A percentile compares a stretch with the other conserved stretches of the same genome.
These are phyloP conservation scores for Posidonia oceanica DNA, from an alignment of 116 monocot species.

Conservation along the genomic window DNA sequence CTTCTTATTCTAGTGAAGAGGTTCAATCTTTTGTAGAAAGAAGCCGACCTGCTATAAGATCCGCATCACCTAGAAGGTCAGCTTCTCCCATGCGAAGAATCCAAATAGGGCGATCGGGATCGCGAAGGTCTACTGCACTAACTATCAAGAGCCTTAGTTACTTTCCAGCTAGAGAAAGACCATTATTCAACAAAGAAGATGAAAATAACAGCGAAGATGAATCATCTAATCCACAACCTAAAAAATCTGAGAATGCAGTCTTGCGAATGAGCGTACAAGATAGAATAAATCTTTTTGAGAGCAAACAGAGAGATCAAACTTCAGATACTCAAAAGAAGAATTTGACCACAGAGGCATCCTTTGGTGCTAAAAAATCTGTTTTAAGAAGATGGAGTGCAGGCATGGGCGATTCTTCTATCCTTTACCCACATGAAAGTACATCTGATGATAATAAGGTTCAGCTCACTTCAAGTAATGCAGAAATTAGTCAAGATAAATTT, in stretches of 20 bases:
- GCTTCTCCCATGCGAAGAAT: constrained; percentile 97
- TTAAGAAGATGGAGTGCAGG: constrained; percentile 98
- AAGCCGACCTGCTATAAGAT: constrained; percentile 71
- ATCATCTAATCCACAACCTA: constrained; percentile 33
- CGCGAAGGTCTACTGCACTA: constrained; percentile 65
- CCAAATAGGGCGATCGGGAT: constrained; percentile 87
- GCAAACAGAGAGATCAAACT: constrained; percentile 72
- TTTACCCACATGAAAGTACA: constrained; percentile 23
- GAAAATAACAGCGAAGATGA: constrained; percentile 36
- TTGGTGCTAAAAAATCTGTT: constrained; percentile 56
- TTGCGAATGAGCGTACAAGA: constrained; percentile 95
- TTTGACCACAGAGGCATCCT: constrained; percentile 24
- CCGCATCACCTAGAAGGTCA: constrained; percentile 84
- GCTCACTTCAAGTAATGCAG: constrained; percentile 16
- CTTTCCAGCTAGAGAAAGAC: constrained; percentile 68
- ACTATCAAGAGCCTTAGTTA: constrained; percentile 80
- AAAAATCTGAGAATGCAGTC: constrained; percentile 55
- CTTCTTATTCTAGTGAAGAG: constrained; percentile 49
- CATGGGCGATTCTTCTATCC: constrained; percentile 53
- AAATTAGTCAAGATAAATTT: not conserved
- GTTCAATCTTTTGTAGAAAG: constrained; percentile 48
- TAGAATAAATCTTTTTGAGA: constrained; percentile 92
- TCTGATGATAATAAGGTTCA: constrained; percentile 13
- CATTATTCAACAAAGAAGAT: constrained; percentile 24
- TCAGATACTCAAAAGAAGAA: constrained; percentile 35